Base-by-base conservation (phyloP, 2,329 filamentous ascomycete genomes). In the Davidsoniella australis region DNA sequence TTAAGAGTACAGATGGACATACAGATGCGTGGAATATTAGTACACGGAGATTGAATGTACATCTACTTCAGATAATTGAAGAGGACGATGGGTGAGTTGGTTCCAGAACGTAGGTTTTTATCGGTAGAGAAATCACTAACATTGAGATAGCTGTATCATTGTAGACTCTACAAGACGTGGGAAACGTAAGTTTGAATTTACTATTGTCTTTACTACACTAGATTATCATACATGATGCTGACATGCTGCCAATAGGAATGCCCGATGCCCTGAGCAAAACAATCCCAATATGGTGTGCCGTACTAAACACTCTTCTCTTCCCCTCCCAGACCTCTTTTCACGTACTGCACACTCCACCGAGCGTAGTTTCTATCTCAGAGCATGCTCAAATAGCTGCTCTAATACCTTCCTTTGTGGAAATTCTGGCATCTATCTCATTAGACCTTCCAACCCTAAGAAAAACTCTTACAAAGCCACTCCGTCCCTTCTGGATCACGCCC, bases 1-100 rank as follows among this genome's bases (percentile, higher is more conserved):
- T 96, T 66, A 98, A 98, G 70, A 94, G 85, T 64, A 98, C 91
- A 2, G 91, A 98, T 65, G 91, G 91, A 1, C 91, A 98, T 62
- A 78, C 80, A 47, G 80, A 85, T 7, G 80, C 93, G 59, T 98
- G 91, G 91, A 76, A 80, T 54, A 94, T 96, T 60, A 94, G 85
- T 64, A 74, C 81, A 18, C 69, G 91, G 54, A 72, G 91, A 55
- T 65, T 96, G 58, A 98, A 98, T 61, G 61, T 94, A 57, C 84
- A 94, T 55, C 61, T 96, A 14, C 62, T 95, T 45, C 71, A 78
- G 33, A 58, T 88, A 39, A 71, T 89, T 49, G 77, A 73, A 53
- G 59, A 67, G 50, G 60, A 76, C 63, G 77, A 83, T 57, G 87
- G 87, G 72, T 85, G 18, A 38, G 41, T 38, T 40, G 17, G 9